Evolutionary conservation across 306 rosid species (phyloP).

Genomic region (Trichosanthes cucumerina): DNA sequence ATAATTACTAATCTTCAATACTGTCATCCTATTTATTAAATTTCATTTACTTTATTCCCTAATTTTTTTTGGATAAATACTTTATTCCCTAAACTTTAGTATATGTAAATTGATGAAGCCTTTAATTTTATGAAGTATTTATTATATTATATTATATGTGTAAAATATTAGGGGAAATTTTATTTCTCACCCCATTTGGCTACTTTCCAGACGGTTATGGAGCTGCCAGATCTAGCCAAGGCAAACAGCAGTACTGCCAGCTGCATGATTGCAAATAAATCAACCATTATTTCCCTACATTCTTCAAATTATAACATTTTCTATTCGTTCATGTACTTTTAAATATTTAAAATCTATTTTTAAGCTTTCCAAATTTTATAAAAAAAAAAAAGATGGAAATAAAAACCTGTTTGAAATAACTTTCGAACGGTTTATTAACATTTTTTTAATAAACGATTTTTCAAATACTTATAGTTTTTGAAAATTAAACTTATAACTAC

Average conservation of each 20-base stretch:
- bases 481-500: too few species aligned
- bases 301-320: not conserved
- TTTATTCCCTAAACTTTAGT: not conserved
- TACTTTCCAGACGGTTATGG: constrained; percentile 78
- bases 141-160: not conserved
- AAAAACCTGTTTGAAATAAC: too few species aligned
- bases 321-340: too few species aligned
- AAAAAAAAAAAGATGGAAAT: too few species aligned
- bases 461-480: too few species aligned
- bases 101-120: not conserved
- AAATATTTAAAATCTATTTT: too few species aligned
- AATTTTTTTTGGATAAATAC: not conserved
- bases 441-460: too few species aligned
- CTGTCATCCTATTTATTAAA: not conserved
- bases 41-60: not conserved
- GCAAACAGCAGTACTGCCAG: constrained; percentile 77
- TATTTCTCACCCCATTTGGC: constrained; percentile 47
- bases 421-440: too few species aligned
- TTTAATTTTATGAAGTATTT: not conserved
- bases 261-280: constrained; percentile 31
- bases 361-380: too few species aligned
- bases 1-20: not conserved
- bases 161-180: not conserved
- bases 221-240: constrained; percentile 80
- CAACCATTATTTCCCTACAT: not conserved